Conservation (phyloP, 2,329 filamentous ascomycete genomes). For the Cercospora sesami region DNA sequence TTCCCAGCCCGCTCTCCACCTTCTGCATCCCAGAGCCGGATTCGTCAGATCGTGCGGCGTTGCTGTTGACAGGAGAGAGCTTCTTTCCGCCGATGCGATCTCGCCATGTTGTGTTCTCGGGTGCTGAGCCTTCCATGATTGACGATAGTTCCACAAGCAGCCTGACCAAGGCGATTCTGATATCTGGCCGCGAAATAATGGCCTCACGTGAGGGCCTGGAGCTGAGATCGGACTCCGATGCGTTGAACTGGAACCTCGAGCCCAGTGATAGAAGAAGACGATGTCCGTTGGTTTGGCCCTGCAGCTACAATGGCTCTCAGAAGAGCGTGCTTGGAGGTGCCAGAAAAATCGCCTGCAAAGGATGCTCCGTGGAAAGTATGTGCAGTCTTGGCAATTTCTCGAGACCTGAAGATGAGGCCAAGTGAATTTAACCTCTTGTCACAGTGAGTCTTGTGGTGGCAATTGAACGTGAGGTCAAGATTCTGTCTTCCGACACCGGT, state of each 20-base stretch:
- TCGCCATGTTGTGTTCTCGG: slow-evolving; percentile 36
- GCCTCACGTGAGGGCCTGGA: not conserved
- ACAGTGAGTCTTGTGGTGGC: slow-evolving; percentile 20
- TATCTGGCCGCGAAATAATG: not conserved
- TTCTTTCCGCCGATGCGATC: slow-evolving; percentile 9
- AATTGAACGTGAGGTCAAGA: slow-evolving; percentile 29
- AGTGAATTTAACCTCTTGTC: not conserved
- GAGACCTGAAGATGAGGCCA: not conserved
- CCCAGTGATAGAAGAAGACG: not conserved
- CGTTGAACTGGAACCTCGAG: not conserved
- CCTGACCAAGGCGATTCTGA: not conserved
- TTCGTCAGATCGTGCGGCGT: slow-evolving; percentile 2
- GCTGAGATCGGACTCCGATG: not conserved
- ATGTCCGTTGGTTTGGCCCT: too few species aligned
- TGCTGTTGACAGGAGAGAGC: slow-evolving; percentile 7
- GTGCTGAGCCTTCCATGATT: not conserved
- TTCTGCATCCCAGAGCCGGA: slow-evolving; percentile 8
- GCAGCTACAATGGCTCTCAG: not conserved
- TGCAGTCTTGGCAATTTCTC: not conserved
- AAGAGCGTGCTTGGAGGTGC: not conserved
- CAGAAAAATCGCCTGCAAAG: not conserved
- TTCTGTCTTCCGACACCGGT: slow-evolving; percentile 16
- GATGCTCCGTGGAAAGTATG: not conserved
- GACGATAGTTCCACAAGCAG: not conserved
- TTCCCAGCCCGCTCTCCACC: not conserved